phyloP scores from a whole-genome alignment of 805 yeast species.

The Scheffersomyces amazonensis region DNA sequence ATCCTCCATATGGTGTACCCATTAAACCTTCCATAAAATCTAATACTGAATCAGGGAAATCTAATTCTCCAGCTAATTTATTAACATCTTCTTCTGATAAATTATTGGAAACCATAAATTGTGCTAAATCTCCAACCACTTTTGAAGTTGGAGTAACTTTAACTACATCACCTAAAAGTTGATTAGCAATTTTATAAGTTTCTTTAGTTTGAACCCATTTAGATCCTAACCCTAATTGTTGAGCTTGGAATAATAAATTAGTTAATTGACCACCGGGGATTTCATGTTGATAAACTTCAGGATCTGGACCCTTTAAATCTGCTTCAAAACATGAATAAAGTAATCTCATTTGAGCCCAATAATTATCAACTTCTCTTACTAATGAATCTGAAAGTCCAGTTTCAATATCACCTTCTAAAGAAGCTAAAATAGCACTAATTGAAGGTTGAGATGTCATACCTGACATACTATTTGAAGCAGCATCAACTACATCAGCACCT shows the following conservation, averaged over 20 bases:
- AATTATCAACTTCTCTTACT: conserved; percentile 83
- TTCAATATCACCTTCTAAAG: conserved; percentile 81
- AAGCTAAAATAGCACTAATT: conserved; percentile 86
- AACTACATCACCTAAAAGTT: conserved; percentile 90
- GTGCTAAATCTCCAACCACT: conserved; percentile 99
- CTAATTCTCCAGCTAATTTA: conserved; percentile 84
- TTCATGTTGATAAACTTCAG: conserved; percentile 97
- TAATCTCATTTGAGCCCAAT: conserved; percentile 99
- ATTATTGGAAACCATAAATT: conserved; percentile 97
- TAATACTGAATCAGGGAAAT: conserved; percentile 97
- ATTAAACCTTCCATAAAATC: conserved; percentile 99
- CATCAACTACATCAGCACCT: conserved; percentile 98
- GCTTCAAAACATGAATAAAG: conserved; percentile 97
- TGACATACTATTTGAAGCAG: conserved; percentile 95
- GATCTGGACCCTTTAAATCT: conserved; percentile 98
- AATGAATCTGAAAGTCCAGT: conserved; percentile 66
- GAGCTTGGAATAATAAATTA: conserved; percentile 97
- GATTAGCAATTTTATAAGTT: conserved; percentile 89
- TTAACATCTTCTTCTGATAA: conserved; percentile 80
- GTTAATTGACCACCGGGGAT: conserved; percentile 99
- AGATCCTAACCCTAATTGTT: conserved; percentile 95
- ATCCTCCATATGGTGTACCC: conserved; percentile 99
- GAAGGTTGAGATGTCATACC: conserved; percentile 99
- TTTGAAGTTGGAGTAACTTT: conserved; percentile 99
- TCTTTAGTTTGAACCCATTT: conserved; percentile 96